A percentile compares a stretch with the other conserved stretches of the same genome.
phyloP scores from a whole-genome alignment of 2,329 filamentous ascomycete genomes.

The Exserohilum rostratum region DNA sequence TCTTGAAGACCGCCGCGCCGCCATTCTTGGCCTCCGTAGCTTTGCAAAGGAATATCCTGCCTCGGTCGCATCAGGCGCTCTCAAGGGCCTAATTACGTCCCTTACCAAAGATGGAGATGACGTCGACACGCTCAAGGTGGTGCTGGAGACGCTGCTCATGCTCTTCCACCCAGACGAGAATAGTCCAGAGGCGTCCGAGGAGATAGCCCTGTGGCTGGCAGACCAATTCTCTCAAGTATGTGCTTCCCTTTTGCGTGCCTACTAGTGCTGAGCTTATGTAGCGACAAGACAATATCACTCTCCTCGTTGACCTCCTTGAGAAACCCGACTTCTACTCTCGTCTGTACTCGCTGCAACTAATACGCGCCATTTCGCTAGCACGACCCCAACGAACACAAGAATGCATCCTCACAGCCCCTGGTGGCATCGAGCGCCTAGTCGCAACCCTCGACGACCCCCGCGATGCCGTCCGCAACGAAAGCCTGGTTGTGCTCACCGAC shows the following conservation, averaged over 20 bases:
- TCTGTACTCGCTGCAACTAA: conserved; percentile 86
- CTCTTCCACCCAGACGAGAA: conserved; percentile 75
- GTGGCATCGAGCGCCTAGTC: conserved; percentile 87
- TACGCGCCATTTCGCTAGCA: conserved; percentile 83
- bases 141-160: conserved; percentile 93
- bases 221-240: conserved; percentile 93
- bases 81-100: conserved; percentile 84
- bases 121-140: conserved; percentile 93
- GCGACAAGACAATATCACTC: conserved; percentile 93
- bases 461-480: conserved; percentile 85
- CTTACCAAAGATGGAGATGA: conserved; percentile 89
- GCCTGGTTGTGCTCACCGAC: conserved; percentile 82
- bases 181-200: conserved; percentile 87
- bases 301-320: conserved; percentile 88
- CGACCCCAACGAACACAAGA: conserved; percentile 92
- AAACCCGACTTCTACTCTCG: conserved; percentile 87
- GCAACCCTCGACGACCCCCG: conserved; percentile 81
- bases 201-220: conserved; percentile 93
- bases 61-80: conserved; percentile 90
- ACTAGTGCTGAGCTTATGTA: conserved; percentile 61
- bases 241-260: conserved; percentile 15
- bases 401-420: conserved; percentile 85
- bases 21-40: conserved; percentile 85
- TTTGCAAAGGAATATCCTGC: conserved; percentile 97
- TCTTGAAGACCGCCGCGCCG: conserved; percentile 90